Base-by-base conservation (phyloP, 2,329 filamentous ascomycete genomes). In the Gliomastix tumulicola region DNA sequence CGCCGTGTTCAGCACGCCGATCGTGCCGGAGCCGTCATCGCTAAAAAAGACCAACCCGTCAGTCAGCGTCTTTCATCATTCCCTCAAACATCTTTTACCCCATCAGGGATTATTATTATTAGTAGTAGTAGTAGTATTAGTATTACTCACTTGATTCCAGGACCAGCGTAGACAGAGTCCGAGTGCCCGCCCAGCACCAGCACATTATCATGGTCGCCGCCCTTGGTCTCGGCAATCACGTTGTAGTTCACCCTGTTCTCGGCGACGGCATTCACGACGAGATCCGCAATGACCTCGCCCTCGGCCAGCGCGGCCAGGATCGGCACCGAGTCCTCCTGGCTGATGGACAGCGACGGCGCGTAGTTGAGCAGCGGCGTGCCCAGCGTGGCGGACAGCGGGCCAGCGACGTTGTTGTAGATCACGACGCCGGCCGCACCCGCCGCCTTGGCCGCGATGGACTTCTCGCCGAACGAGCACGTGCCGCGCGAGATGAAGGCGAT, bases 401-500 rank as follows among this genome's bases (percentile, higher is more conserved):
- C 77, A 0, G 65, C 54, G 4, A 60, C 68, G 41, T 82, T 82
- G 62, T 84, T 82, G 58, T 80, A 82, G 41, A 84, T 62, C 36
- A 84, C 49, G 1, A 67, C 69, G 2, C 61, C 80, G 1, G 55
- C 52, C 2, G 80, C 80, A 15, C 78, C 75, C 2, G 78, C 76
- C 1, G 55, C 49, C 40, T 69, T 71, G 18, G 78, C 79, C n/a
- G 69, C 57, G 25, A 64, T 55, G 6, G 74, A 66, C 62, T 84
- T 84, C 17, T 65, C 48, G 7, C 63, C 68, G 39, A 83, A 84
- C 12, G 66, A 46, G 50, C 80, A 84, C 2, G 48, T 57, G 38
- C 80, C 79, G 46, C 79, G 71, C 7, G 65, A 65, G 37, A 83
- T 66, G 17, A 84, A 60, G 6, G 76, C 79, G 32, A 84, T 70